phyloP scores from a whole-genome alignment of 208 protist genomes.

The Acanthamoeba castellanii region DNA sequence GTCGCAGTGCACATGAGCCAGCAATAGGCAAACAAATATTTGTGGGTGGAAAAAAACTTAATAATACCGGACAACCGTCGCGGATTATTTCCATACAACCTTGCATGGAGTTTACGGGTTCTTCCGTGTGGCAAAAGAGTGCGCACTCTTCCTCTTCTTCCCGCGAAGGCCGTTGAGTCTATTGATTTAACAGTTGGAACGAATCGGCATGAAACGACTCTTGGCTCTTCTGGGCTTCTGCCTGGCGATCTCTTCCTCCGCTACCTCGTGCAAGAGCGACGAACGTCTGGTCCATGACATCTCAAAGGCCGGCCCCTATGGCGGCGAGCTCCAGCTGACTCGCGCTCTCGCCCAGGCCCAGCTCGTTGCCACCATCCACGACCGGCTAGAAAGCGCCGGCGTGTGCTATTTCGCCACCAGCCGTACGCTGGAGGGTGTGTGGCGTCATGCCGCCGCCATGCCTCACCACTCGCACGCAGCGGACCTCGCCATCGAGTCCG shows the following conservation, averaged over 20 bases:
- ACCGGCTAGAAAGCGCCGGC: background rate
- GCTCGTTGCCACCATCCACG: conserved; percentile 18
- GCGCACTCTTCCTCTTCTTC: no score
- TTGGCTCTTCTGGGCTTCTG: no score
- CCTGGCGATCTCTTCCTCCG: background rate
- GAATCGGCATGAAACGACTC: no score
- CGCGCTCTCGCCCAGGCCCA: background rate
- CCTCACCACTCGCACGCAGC: background rate
- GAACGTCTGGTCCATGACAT: background rate
- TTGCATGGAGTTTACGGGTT: no score
- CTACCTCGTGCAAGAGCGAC: background rate
- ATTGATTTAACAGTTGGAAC: no score
- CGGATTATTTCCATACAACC: no score
- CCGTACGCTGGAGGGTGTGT: conserved; percentile 8
- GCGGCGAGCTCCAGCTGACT: background rate
- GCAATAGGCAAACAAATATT: no score
- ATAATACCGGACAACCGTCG: no score
- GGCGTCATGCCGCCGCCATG: background rate
- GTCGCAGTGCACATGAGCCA: no score
- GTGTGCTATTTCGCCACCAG: conserved; percentile 32
- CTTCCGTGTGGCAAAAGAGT: no score
- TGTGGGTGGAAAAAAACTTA: no score
- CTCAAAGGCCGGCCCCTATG: background rate
- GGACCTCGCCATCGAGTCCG: background rate
- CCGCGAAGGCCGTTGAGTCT: no score